Evolutionary conservation across 2,329 filamentous ascomycete genomes (phyloP).

Genomic region (Mycocentrospora acerina): DNA sequence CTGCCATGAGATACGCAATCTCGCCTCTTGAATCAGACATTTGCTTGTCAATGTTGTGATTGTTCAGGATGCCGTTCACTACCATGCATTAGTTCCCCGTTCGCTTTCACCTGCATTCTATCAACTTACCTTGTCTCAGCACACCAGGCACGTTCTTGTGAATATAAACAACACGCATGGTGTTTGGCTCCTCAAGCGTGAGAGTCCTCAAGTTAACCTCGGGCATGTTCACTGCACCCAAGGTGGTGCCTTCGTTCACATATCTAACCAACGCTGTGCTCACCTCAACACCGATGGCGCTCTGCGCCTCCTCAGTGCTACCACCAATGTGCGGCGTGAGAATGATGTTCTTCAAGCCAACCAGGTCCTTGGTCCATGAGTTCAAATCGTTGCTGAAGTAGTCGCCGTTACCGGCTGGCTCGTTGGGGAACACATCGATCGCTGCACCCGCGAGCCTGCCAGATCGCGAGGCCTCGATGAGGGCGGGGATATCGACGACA

Average conservation of each 20-base stretch:
- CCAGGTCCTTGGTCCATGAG: slow-evolving; percentile 80
- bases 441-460: slow-evolving; percentile 91
- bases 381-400: slow-evolving; percentile 89
- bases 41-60: slow-evolving; percentile 99
- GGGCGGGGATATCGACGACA: slow-evolving; percentile 89
- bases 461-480: slow-evolving; percentile 81
- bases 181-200: slow-evolving; percentile 84
- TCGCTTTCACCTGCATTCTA: neutral
- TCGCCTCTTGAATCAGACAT: slow-evolving; percentile 95
- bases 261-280: slow-evolving; percentile 85
- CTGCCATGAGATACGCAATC: slow-evolving; percentile 95
- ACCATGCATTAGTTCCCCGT: slow-evolving; percentile 11
- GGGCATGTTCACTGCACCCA: slow-evolving; percentile 95
- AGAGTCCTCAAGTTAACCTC: slow-evolving; percentile 88
- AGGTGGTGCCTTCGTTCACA: slow-evolving; percentile 90
- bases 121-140: slow-evolving; percentile 68
- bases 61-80: slow-evolving; percentile 92
- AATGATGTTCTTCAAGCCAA: slow-evolving; percentile 86
- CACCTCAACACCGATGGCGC: slow-evolving; percentile 93
- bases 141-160: slow-evolving; percentile 97
- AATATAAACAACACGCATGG: slow-evolving; percentile 92
- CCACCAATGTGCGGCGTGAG: slow-evolving; percentile 96
- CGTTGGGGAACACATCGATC: slow-evolving; percentile 93
- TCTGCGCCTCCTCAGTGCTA: slow-evolving; percentile 95
- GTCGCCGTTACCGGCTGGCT: slow-evolving; percentile 90